Evolutionary conservation across 371 early-diverging fungal genomes (phyloP).

Genomic region (Saksenaea oblongispora): DNA sequence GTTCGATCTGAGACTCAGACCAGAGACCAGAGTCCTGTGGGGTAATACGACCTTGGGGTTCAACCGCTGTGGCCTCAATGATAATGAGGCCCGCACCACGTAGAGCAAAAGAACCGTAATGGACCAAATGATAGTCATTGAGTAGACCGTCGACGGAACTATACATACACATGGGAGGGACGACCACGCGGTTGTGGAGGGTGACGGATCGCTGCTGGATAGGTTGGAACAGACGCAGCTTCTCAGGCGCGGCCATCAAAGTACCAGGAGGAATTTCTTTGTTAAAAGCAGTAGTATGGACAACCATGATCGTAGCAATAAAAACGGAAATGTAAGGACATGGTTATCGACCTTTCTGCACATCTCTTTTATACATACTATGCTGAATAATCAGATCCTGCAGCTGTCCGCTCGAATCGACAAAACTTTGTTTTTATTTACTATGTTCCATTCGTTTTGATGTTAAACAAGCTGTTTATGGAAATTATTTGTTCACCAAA

Average conservation of each 20-base stretch:
- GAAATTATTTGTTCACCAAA: too few relatives aligned
- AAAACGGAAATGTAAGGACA: background rate
- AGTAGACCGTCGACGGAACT: constrained; percentile 22
- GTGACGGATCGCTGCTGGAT: constrained; percentile 57
- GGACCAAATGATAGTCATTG: constrained; percentile 58
- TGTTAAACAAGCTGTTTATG: too few relatives aligned
- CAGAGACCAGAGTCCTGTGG: constrained; percentile 78
- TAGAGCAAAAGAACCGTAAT: constrained; percentile 71
- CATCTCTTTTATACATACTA: background rate
- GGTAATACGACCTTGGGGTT: constrained; percentile 76
- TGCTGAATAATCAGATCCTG: background rate
- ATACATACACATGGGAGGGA: constrained; percentile 82
- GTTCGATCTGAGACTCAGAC: constrained; percentile 72
- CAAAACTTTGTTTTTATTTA: background rate
- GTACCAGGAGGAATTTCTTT: constrained; percentile 17
- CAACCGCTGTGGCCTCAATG: constrained; percentile 81
- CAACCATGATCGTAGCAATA: background rate
- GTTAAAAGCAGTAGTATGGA: constrained; percentile 8
- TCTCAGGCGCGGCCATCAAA: constrained; percentile 13
- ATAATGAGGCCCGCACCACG: constrained; percentile 76
- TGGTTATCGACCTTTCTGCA: background rate
- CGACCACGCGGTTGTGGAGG: constrained; percentile 74
- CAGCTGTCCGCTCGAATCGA: background rate
- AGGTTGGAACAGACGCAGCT: constrained; percentile 63
- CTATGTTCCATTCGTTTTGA: too few relatives aligned